Percentiles rank a stretch among this genome's conserved stretches.
phyloP scores from a whole-genome alignment of 1,139 yeast species.

The Tardiomyces blankii region DNA sequence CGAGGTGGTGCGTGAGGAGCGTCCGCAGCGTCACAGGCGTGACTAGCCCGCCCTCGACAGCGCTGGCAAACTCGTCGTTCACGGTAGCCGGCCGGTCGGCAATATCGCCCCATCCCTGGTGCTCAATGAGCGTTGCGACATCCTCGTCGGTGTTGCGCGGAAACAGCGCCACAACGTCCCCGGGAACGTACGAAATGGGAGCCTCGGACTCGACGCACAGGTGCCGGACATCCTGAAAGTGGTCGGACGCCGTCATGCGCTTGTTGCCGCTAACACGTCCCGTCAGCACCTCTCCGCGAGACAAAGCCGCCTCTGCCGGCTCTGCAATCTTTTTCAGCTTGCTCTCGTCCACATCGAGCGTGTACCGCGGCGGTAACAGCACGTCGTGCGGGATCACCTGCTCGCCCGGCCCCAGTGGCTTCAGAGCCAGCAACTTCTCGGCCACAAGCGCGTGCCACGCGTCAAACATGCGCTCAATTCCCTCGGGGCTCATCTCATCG shows the following conservation, averaged over 20 bases:
- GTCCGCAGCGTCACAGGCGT: conserved; percentile 52
- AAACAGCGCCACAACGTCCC: conserved; percentile 70
- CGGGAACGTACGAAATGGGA: conserved; percentile 43
- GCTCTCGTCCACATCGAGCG: conserved; percentile 1
- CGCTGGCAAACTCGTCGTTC: conserved; percentile 20
- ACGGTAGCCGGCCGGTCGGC: conserved; percentile 43
- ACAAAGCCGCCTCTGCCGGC: background rate
- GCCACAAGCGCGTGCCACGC: conserved; percentile 51
- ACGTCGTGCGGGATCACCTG: conserved; percentile 30
- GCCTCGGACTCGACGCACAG: conserved; percentile 32
- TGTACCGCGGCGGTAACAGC: conserved; percentile 36
- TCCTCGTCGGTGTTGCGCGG: conserved; percentile 58
- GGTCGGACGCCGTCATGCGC: conserved; percentile 56
- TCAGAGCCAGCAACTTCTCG: conserved; percentile 1
- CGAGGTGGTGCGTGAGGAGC: conserved; percentile 69
- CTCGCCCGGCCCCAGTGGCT: conserved; percentile 16
- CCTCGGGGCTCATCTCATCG: conserved; percentile 75
- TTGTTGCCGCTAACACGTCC: conserved; percentile 41
- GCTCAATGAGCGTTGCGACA: conserved; percentile 53
- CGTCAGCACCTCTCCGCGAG: background rate
- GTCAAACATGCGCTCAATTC: conserved; percentile 64
- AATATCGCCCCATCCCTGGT: conserved; percentile 62
- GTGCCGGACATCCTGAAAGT: conserved; percentile 85
- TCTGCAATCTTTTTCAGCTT: background rate
- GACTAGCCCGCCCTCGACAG: conserved; percentile 47